These are phyloP conservation scores for Setomelanomma holmii DNA, from an alignment of 2,329 filamentous ascomycete genomes.

Conservation along the genomic window DNA sequence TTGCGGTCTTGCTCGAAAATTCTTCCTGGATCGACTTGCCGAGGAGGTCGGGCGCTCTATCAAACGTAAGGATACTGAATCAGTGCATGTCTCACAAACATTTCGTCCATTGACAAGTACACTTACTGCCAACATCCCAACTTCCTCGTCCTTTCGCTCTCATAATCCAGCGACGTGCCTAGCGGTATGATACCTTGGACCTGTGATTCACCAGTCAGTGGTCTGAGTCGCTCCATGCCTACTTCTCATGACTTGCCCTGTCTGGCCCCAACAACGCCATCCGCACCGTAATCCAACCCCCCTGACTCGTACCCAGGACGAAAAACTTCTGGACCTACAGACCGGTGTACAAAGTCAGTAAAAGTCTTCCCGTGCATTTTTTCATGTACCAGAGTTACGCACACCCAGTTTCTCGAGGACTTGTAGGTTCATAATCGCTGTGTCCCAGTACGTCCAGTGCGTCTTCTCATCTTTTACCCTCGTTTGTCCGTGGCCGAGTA, in stretches of 20 bases:
- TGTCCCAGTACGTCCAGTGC: conserved; percentile 64
- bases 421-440: conserved; percentile 55
- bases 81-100: no score
- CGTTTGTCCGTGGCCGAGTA: conserved; percentile 61
- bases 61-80: no score
- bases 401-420: conserved; percentile 52
- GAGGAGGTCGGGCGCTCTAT: conserved; percentile 41
- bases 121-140: conserved; percentile 63
- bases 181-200: conserved; percentile 60
- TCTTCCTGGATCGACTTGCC: conserved; percentile 43
- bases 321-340: conserved; percentile 48
- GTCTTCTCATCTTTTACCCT: conserved; percentile 45
- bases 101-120: no score
- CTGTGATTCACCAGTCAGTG: conserved; percentile 31
- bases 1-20: conserved; percentile 50
- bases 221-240: not conserved
- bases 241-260: conserved; percentile 34
- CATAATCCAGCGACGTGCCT: conserved; percentile 61
- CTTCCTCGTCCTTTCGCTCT: conserved; percentile 52
- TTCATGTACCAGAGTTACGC: no score
- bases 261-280: conserved; percentile 62
- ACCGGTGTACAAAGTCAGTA: no score
- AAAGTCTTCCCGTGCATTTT: no score
- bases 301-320: conserved; percentile 61
- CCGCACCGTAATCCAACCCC: conserved; percentile 59